Percentiles rank a stretch among this genome's conserved stretches.
These are phyloP conservation scores for Phytophthora melonis DNA, from an alignment of 352 stramenopile genomes.

Conservation along the genomic window DNA sequence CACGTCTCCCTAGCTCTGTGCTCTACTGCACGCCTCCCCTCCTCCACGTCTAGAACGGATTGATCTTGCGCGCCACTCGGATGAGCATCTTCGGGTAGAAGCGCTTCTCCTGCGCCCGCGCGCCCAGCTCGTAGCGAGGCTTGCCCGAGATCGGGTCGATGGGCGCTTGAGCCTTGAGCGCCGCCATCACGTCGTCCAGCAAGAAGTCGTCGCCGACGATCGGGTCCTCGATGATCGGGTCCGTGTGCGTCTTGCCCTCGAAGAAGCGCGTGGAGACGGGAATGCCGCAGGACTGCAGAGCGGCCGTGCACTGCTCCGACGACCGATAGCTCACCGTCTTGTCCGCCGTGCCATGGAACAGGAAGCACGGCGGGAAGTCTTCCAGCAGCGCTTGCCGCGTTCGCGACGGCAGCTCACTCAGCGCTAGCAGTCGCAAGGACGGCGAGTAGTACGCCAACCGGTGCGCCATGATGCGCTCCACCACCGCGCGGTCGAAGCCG, in stretches of 20 bases:
- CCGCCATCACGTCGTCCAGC: conserved; percentile 60
- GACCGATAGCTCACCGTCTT: conserved; percentile 69
- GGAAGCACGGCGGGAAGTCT: conserved; percentile 62
- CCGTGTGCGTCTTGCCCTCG: conserved; percentile 89
- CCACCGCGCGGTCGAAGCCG: conserved; percentile 80
- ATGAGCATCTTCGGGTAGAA: conserved; percentile 64
- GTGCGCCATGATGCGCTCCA: conserved; percentile 88
- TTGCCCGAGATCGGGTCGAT: conserved; percentile 42
- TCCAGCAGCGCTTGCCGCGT: conserved; percentile 34
- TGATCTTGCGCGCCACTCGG: conserved; percentile 58
- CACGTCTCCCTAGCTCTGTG: conserved; percentile 11
- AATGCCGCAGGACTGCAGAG: conserved; percentile 54
- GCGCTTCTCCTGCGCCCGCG: conserved; percentile 46
- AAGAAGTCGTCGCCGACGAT: conserved; percentile 75
- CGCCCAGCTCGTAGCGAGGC: conserved; percentile 44
- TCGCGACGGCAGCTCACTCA: conserved; percentile 45
- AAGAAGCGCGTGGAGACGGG: conserved; percentile 77
- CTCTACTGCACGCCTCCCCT: conserved; percentile 22
- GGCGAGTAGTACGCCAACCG: conserved; percentile 68
- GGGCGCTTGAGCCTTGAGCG: conserved; percentile 55
- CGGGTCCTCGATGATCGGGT: conserved; percentile 93
- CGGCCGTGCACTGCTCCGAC: conserved; percentile 58
- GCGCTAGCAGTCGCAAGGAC: conserved; percentile 51
- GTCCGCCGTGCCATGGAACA: conserved; percentile 79
- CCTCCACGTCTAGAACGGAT: conserved; percentile 58